These are phyloP conservation scores for Venturia carpophila DNA, from an alignment of 2,329 filamentous ascomycete genomes.

Conservation along the genomic window DNA sequence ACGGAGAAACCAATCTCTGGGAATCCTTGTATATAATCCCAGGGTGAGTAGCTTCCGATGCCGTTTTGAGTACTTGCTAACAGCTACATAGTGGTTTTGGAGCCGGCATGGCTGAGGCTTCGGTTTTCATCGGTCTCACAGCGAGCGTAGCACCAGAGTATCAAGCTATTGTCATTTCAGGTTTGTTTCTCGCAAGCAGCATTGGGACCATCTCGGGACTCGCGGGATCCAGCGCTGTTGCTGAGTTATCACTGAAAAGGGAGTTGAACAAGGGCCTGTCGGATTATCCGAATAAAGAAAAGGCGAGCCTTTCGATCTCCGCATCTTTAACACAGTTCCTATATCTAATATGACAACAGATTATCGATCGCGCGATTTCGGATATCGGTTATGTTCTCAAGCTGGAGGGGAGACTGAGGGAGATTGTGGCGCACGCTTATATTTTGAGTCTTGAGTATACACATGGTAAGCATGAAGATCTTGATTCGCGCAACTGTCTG, in stretches of 20 bases:
- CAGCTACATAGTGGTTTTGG: slow-evolving; percentile 40
- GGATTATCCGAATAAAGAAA: slow-evolving; percentile 25
- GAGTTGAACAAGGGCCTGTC: slow-evolving; percentile 29
- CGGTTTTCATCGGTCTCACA: slow-evolving; percentile 44
- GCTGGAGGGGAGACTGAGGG: slow-evolving; percentile 3
- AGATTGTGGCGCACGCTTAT: slow-evolving; percentile 12
- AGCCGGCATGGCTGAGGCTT: slow-evolving; percentile 39
- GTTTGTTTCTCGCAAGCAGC: slow-evolving; percentile 40
- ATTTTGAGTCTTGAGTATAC: slow-evolving; percentile 15
- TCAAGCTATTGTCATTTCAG: slow-evolving; percentile 44
- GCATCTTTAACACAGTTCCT: not conserved
- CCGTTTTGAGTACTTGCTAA: not conserved
- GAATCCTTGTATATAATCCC: slow-evolving; percentile 56
- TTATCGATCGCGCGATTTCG: slow-evolving; percentile 14
- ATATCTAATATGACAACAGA: not conserved
- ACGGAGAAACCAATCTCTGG: slow-evolving; percentile 47
- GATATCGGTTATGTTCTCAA: slow-evolving; percentile 16
- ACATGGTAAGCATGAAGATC: not conserved
- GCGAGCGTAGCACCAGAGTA: slow-evolving; percentile 39
- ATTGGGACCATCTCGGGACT: slow-evolving; percentile 37
- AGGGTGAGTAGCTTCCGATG: slow-evolving; percentile 14
- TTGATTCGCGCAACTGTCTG: not conserved
- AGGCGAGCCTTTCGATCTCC: slow-evolving; percentile 20
- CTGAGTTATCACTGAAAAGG: slow-evolving; percentile 30
- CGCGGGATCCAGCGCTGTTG: slow-evolving; percentile 32